Evolutionary conservation across 1,284 basidiomycete species (phyloP).

Genomic region (Austroboletus novae-zelandiae): DNA sequence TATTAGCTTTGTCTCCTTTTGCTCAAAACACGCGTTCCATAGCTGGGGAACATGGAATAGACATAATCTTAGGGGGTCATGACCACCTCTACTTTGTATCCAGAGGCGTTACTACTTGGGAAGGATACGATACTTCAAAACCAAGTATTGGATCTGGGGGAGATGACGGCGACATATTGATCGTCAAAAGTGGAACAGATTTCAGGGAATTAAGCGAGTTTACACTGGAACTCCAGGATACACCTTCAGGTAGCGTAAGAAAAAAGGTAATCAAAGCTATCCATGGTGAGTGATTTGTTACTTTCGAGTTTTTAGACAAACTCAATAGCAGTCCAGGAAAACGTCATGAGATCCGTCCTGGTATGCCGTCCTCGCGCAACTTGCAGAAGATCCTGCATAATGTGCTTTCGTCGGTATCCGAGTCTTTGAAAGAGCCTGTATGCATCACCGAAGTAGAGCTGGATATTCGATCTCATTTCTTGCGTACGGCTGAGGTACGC

Average conservation of each 20-base stretch:
- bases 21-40: conserved; percentile 47
- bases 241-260: conserved; percentile 64
- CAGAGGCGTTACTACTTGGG: conserved; percentile 72
- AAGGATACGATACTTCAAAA: conserved; percentile 59
- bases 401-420: conserved; percentile 70
- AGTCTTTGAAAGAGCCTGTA: conserved; percentile 69
- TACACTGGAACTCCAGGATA: conserved; percentile 58
- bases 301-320: background rate
- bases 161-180: conserved; percentile 70
- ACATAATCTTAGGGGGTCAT: conserved; percentile 86
- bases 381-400: conserved; percentile 64
- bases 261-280: conserved; percentile 64
- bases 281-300: conserved; percentile 42
- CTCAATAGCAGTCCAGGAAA: conserved; percentile 43
- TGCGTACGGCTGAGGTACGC: conserved; percentile 67
- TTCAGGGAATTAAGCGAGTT: conserved; percentile 86
- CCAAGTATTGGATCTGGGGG: conserved; percentile 68
- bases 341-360: conserved; percentile 62
- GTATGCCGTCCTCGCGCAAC: conserved; percentile 54
- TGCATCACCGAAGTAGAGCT: conserved; percentile 69
- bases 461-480: conserved; percentile 73
- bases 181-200: conserved; percentile 89
- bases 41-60: conserved; percentile 69
- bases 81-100: conserved; percentile 88
- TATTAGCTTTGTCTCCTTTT: conserved; percentile 59